Evolutionary conservation across 2,329 filamentous ascomycete species (phyloP), one percentile per base, ranked within the genome.

Genomic region (Hymenoscyphus linearis): DNA sequence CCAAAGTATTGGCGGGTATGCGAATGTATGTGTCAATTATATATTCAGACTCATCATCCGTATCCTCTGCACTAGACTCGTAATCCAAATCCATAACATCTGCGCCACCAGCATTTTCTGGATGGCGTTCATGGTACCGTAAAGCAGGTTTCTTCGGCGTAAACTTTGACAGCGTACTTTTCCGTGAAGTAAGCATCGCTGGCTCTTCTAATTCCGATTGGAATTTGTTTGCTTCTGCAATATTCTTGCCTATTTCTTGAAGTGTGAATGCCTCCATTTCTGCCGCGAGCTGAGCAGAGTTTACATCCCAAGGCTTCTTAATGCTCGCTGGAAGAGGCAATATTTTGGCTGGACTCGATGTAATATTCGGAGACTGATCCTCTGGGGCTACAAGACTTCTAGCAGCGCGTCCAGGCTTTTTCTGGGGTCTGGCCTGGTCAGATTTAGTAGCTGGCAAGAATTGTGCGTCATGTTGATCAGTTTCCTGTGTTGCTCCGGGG

Each of bases 1-100:
- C 76, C 61, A 85, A 74, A 27, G 76, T 76, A 61, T 79, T 78
- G 2, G 78, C 81, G 1, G 84, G 82, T 18, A 87, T 78, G 37
- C 85, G 84, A 58, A 86, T 77, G 67, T 88, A 88, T 47, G 85
- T 86, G 62, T 87, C 85, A 52, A 85, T 81, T 31, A 88, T 77
- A 74, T 86, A 88, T 58, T 87, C 84, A 3, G 79, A 78, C 18
- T 83, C 82, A 61, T 80, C 74, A 9, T 74, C 72, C 1, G 68
- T 74, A 22, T 74, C 74, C 14, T 82, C 80, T 18, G 76, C 77
- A 14, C 71, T 75, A 68, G 75, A 75, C 52, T 68, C 69, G n/a
- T 79, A 75, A 25, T 73, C 75, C 68, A 75, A 74, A 31, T 71
- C 71, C 56, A 72, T 71, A 65, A 66, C 71, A 16, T 73, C 67